Evolutionary conservation across 1,284 basidiomycete genomes (phyloP), one percentile per base, ranked within the genome.

Genomic region (Papiliotrema flavescens): DNA sequence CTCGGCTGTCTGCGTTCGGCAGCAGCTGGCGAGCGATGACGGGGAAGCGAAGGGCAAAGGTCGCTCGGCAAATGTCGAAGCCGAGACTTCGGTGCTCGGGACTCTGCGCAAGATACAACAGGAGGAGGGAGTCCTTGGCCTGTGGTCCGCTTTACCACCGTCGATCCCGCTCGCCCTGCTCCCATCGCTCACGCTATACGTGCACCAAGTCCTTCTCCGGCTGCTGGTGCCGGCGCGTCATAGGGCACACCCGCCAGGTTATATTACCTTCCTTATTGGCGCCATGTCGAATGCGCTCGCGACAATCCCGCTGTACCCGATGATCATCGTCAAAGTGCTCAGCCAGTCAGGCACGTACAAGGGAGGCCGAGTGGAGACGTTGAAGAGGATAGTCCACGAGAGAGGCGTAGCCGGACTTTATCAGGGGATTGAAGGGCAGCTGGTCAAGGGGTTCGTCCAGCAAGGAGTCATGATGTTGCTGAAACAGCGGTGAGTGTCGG

Each of bases 381-480:
- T 70, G 19, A 42, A 56, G 13, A 36, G 45, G n/a, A 86, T 91
- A 59, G 61, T 88, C 51, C 80, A 78, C 59, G 82, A 85, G 51
- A 87, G 91, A 69, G 89, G 90, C 0, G 59, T 89, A n/a, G 77
- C 76, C 45, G 90, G 90, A 0, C 73, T 93, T 19, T 93, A 92
- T 78, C 87, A 84, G 64, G 90, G 90, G 13, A 79, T 90, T 23
- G 81, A 83, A 24, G 89, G 84, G 65, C 93, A 94, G 74, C 81
- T 94, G n/a, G 60, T 85, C 7, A 91, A 94, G 75, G 91, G 89
- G 55, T 85, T 93, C 13, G 58, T 71, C 2, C 61, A 62, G 45
- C 69, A 71, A 50, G 76, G 76, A 0, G 66, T 78, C 14, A 76
- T 75, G 59, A 69, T 78, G 67, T 51, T 76, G 1, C 54, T 78